Evolutionary conservation across 495 filamentous ascomycete species (phyloP).

Genomic region (Neurospora sp.): DNA sequence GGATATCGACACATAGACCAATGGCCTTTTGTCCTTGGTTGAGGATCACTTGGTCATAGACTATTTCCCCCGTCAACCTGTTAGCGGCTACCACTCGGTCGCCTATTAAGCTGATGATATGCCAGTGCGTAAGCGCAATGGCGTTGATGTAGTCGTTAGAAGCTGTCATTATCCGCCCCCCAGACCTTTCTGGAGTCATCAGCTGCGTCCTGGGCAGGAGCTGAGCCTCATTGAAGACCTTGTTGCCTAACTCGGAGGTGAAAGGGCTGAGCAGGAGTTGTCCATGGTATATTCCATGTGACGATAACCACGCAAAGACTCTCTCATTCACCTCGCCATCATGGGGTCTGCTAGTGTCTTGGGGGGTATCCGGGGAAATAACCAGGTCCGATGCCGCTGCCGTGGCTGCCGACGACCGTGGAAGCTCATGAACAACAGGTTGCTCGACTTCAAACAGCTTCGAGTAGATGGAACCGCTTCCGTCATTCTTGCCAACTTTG

Average conservation of each 20-base stretch:
- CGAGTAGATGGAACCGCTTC: conserved; percentile 69
- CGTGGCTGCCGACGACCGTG: conserved; percentile 40
- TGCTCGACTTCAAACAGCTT: conserved; percentile 82
- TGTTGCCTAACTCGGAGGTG: conserved; percentile 49
- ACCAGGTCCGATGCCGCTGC: conserved; percentile 53
- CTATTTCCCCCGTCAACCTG: conserved; percentile 68
- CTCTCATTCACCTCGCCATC: conserved; percentile 44
- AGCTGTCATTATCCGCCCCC: conserved; percentile 48
- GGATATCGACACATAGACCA: conserved; percentile 74
- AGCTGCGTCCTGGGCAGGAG: conserved; percentile 64
- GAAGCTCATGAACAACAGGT: conserved; percentile 60
- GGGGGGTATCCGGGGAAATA: conserved; percentile 62
- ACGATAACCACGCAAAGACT: conserved; percentile 82
- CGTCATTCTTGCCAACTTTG: conserved; percentile 66
- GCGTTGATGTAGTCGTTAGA: conserved; percentile 62
- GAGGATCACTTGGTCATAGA: conserved; percentile 80
- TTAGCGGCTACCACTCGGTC: conserved; percentile 75
- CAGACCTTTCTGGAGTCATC: conserved; percentile 46
- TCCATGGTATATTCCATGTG: conserved; percentile 82
- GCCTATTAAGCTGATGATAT: conserved; percentile 77
- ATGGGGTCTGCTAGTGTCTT: conserved; percentile 33
- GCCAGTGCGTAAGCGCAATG: conserved; percentile 86
- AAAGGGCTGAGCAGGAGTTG: conserved; percentile 47
- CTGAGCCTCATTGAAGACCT: conserved; percentile 59
- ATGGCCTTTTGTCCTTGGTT: conserved; percentile 67